phyloP scores from a whole-genome alignment of 169 alveolate species.

The Cryptosporidium viatorum region DNA sequence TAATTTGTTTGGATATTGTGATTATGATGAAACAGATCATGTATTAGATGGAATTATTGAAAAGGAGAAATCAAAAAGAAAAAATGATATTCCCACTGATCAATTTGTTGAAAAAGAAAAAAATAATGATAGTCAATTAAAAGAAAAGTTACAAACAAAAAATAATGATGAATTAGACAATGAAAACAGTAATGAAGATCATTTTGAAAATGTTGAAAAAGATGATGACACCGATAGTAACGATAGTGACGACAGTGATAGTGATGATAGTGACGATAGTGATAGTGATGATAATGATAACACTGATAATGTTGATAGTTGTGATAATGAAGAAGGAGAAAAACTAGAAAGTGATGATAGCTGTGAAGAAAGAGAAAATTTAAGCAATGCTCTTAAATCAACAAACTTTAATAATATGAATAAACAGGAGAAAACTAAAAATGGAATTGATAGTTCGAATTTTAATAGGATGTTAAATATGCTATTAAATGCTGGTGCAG shows the following conservation, averaged over 20 bases:
- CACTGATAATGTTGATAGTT: not conserved
- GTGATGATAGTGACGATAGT: not conserved
- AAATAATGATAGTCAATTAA: not conserved
- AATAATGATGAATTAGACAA: not conserved
- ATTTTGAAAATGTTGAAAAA: not conserved
- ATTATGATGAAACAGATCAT: conserved; percentile 23
- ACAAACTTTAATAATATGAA: not conserved
- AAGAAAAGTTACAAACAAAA: not conserved
- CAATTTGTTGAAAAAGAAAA: not conserved
- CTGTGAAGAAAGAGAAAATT: not conserved
- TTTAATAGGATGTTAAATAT: conserved; percentile 24
- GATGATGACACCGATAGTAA: not conserved
- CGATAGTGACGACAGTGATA: not conserved
- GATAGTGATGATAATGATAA: not conserved
- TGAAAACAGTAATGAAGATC: not conserved
- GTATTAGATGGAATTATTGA: conserved; percentile 5
- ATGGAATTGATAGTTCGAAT: not conserved
- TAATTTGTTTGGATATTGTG: conserved; percentile 55
- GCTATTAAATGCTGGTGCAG: conserved; percentile 45
- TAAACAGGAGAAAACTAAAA: not conserved
- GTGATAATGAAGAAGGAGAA: not conserved
- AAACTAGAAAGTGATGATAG: not conserved
- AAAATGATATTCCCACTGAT: not conserved
- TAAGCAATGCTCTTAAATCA: too few relatives aligned
- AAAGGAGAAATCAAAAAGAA: not conserved